Evolutionary conservation across 1,284 basidiomycete genomes (phyloP), one percentile per base, ranked within the genome.

Genomic region (Mycosarcoma maydis): DNA sequence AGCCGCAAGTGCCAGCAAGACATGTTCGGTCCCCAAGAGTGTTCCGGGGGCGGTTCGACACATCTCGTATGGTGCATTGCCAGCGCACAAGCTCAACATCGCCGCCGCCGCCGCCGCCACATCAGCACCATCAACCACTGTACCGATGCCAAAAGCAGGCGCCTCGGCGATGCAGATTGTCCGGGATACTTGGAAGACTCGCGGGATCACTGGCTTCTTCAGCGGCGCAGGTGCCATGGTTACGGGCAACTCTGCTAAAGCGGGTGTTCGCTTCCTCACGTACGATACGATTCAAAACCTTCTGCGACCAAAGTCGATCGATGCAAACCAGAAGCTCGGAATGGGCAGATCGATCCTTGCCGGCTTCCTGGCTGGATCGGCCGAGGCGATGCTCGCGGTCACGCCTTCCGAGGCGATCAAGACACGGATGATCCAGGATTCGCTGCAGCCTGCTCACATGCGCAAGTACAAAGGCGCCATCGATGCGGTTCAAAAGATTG

Each of bases 351-450:
- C 54, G 34, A 42, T 50, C 44, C 19, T 77, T 88, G 92, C 94
- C 52, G 94, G 94, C 36, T 85, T 98, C 5, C 92, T 92, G 40
- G 94, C 94, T 1, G 94, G 94, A 10, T 88, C 94, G 87, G 90
- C 86, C 78, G 94, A 98, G 83, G 94, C 94, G 1, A 82, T 96
- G 20, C 88, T 96, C 52, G 94, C 94, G 0, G 94, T 97, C 4
- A 97, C 94, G 0, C 94, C 94, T 1, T 94, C 92, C 11, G 94
- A 98, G 83, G 96, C 94, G 0, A 95, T 98, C 85, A 98, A 98
- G 93, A 98, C 94, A 13, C 95, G 97, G 80, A 87, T 97, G 67
- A 94, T 98, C 59, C 93, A 94, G 78, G 94, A 97, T 76, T 88
- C 92, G 7, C 91, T 92, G 80, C 88, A 89, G 24, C 86, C 90